Evolutionary conservation across 345 rosid species (phyloP).

Genomic region (rapeseed (Brassica napus)): Da-Ae NC_063441.1:17082501-17083000

Average conservation of each 20-base stretch:
- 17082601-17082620: slow-evolving; percentile 84
- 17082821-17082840: slow-evolving; percentile 59
- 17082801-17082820: slow-evolving; percentile 61
- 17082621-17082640: slow-evolving; percentile 80
- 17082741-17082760: slow-evolving; percentile 85
- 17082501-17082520: slow-evolving; percentile 84
- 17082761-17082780: slow-evolving; percentile 54
- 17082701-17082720: slow-evolving; percentile 55
- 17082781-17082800: slow-evolving; percentile 60
- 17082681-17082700: slow-evolving; percentile 56
- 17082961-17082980: slow-evolving; percentile 78
- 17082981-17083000: slow-evolving; percentile 65
- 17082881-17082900: slow-evolving; percentile 57
- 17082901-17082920: slow-evolving; percentile 54
- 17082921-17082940: slow-evolving; percentile 56
- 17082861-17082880: slow-evolving; percentile 67
- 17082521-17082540: slow-evolving; percentile 81
- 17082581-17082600: slow-evolving; percentile 71
- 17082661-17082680: slow-evolving; percentile 71
- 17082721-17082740: slow-evolving; percentile 62
- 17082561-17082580: slow-evolving; percentile 81
- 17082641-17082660: slow-evolving; percentile 53
- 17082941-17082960: slow-evolving; percentile 71
- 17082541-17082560: slow-evolving; percentile 65
- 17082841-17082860: slow-evolving; percentile 57